Conservation (phyloP, 345 rosid species). For the Draba incana region DNA sequence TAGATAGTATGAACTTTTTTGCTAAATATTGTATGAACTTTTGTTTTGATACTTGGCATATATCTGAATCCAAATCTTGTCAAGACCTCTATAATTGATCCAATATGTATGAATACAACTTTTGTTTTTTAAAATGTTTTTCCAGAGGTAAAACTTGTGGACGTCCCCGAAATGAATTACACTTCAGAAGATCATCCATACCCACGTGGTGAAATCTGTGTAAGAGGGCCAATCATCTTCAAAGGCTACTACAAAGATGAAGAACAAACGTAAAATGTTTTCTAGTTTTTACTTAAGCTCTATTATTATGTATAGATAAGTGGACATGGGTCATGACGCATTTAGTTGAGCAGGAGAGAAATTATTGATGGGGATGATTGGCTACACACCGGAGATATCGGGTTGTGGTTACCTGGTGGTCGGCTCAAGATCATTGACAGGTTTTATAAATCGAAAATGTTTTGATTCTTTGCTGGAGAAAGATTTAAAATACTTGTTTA, state of each 20-base stretch:
- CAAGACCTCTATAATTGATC: background rate
- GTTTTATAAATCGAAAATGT: slow-evolving; percentile 41
- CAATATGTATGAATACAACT: slow-evolving; percentile 5
- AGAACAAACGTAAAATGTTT: slow-evolving; percentile 64
- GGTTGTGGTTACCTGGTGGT: slow-evolving; percentile 87
- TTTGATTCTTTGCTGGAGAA: background rate
- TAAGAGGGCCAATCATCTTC: slow-evolving; percentile 84
- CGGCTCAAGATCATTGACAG: slow-evolving; percentile 94
- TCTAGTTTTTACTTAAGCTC: slow-evolving; percentile 1
- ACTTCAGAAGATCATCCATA: slow-evolving; percentile 83
- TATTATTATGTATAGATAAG: background rate
- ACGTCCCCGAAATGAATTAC: slow-evolving; percentile 96
- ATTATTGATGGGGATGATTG: slow-evolving; percentile 79
- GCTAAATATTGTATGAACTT: no score
- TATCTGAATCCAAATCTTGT: slow-evolving; percentile 9
- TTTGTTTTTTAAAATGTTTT: slow-evolving; percentile 14
- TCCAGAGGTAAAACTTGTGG: slow-evolving; percentile 86
- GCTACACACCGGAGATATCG: slow-evolving; percentile 95
- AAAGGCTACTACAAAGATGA: slow-evolving; percentile 86
- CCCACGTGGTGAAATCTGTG: slow-evolving; percentile 95
- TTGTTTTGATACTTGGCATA: background rate
- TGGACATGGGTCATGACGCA: slow-evolving; percentile 20
- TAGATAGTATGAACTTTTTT: no score
- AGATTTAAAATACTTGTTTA: slow-evolving; percentile 10
- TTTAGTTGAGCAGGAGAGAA: slow-evolving; percentile 68